These are phyloP conservation scores for Actinidia arguta DNA, from an alignment of 179 eudicot species.

Conservation along the genomic window DNA sequence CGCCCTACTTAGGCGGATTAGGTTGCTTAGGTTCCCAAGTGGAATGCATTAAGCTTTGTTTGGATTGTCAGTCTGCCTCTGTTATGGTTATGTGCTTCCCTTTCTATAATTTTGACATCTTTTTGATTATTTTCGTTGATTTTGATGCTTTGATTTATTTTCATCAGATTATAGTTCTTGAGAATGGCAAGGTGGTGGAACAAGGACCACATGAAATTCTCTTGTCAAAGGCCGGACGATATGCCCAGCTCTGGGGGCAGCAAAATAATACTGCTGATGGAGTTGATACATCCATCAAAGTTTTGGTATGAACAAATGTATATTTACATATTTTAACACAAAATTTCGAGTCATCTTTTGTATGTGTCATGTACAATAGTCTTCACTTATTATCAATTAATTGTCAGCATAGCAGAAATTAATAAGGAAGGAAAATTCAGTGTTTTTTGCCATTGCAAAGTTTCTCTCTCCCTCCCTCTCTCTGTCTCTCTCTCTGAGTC, in stretches of 20 bases:
- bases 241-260: conserved; percentile 93
- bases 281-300: conserved; percentile 55
- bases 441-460: not conserved
- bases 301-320: conserved; percentile 24
- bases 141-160: not conserved
- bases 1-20: too few relatives aligned
- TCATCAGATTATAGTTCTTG: conserved; percentile 86
- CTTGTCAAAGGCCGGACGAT: conserved; percentile 75
- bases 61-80: not conserved
- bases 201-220: conserved; percentile 92
- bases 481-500: too few relatives aligned
- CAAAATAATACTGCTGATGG: conserved; percentile 74
- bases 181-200: conserved; percentile 92
- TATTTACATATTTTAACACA: not conserved
- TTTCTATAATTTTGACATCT: not conserved
- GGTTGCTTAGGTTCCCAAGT: too few relatives aligned
- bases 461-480: too few relatives aligned
- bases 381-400: not conserved
- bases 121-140: not conserved
- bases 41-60: not conserved
- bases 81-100: not conserved
- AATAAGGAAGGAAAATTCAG: not conserved
- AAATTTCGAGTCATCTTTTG: not conserved
- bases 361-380: not conserved
- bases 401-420: not conserved